Evolutionary conservation across 352 stramenopile genomes (phyloP), one percentile per base, ranked within the genome.

Genomic region (Albugo laibachii): DNA sequence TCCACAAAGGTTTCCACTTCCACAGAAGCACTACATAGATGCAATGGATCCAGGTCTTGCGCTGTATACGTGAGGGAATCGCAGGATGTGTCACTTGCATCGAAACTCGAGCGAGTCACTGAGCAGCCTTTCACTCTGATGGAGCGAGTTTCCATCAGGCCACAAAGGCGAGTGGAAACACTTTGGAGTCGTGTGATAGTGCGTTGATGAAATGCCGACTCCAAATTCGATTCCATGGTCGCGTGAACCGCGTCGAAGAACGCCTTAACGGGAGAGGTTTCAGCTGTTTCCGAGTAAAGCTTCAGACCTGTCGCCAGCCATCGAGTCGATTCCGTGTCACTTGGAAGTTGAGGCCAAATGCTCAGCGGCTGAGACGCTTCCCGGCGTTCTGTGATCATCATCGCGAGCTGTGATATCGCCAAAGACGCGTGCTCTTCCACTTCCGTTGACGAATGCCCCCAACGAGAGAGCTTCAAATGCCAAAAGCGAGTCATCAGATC

Each of bases 371-470:
- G 24, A 31, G 24, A 31, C 3, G 3, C 24, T 3, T 10, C 24
- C 3, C 8, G 24, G 20, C 69, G 70, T 54, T 85, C 66, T 0
- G 64, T 61, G 5, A 78, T 59, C 36, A 86, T 65, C 52, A 86
- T 65, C 6, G 75, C 75, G 20, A 92, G 56, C 19, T 89, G 79
- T 8, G 73, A 69, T 37, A 89, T 64, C 0, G 68, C 69, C n/a
- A 80, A 76, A 10, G 74, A 87, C 48, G 87, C 74, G 55, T 89
- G 72, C 61, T 92, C 79, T 6, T 76, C 79, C 47, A 88, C 73
- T 58, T 87, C 70, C 3, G 89, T 77, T 1, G 69, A 84, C 55
- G 87, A 76, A 40, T 75, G 66, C 13, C 79, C 76, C 79, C 79
- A 92, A 16, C 74, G 69, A 14, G 79, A 85, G 13, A 88, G 51